phyloP scores from a whole-genome alignment of 208 protist genomes.

The Leishmania major region DNA sequence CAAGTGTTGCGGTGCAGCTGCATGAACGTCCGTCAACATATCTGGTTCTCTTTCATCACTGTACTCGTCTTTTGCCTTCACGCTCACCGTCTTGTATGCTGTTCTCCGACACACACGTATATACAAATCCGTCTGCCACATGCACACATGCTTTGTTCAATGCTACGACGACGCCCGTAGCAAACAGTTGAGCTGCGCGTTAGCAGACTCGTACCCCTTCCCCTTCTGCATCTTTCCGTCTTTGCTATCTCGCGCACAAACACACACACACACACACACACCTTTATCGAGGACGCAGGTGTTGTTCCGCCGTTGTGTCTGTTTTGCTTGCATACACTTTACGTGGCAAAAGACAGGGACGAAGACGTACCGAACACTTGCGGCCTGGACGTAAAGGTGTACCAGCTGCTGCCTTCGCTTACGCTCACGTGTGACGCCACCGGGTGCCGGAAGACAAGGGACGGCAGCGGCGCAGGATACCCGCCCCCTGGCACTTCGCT shows the following conservation, averaged over 20 bases:
- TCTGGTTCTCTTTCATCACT: neutral
- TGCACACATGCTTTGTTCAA: neutral
- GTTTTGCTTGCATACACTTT: neutral
- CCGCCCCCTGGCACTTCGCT: neutral
- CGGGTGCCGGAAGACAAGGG: neutral
- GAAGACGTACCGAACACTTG: neutral
- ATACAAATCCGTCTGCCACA: neutral
- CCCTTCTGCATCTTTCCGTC: neutral
- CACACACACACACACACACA: neutral
- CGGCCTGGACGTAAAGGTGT: neutral
- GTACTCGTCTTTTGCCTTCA: neutral
- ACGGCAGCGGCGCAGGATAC: neutral
- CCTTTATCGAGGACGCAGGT: neutral
- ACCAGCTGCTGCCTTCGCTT: neutral
- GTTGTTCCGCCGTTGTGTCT: neutral
- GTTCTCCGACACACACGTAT: neutral
- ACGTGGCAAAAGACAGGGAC: neutral
- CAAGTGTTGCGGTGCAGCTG: conserved; percentile 11
- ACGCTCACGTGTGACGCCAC: neutral
- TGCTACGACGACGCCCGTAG: neutral
- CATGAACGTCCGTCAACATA: neutral
- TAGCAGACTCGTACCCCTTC: neutral
- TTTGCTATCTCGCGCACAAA: neutral
- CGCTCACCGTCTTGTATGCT: neutral
- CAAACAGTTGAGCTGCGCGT: neutral